Base-by-base conservation (phyloP, 1,284 basidiomycete species). In the Ustilago hordei region DNA sequence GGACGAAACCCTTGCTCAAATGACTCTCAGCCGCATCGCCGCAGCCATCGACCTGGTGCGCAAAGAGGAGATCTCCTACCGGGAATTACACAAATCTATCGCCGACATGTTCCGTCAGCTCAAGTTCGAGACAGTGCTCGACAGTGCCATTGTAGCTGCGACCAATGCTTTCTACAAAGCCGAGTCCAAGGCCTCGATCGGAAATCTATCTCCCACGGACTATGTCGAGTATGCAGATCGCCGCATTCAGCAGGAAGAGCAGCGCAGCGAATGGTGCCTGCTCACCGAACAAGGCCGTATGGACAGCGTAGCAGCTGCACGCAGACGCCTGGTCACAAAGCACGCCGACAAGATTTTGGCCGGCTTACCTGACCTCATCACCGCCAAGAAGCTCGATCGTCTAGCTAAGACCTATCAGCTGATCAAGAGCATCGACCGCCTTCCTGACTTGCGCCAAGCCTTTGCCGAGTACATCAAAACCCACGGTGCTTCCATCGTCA, bases 401-500 rank as follows among this genome's bases (percentile, higher is more conserved):
- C 76, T 82, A 17, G 56, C 59, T 9, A 66, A 57, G 35, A 47
- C 80, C 19, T 83, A 75, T 55, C 47, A 50, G 9, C 63, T 82
- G 34, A 63, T 80, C 47, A 52, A 65, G 48, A 64, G 76, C 64
- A 75, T 80, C 50, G 55, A 53, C 31, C 61, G 61, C 17, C 69
- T 81, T 23, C 1, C 78, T 15, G 64, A 69, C 15, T 56, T 84
- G 23, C 72, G 80, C 48, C 67, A 59, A 31, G 72, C 58, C 7
- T 84, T 82, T 32, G 68, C 54, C 23, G 69, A 68, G 28, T 76
- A 78, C 62, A 80, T 83, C 72, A 69, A 71, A 50, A 50, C 41
- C 9, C 64, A 69, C 8, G 81, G 78, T 11, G 66, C 69, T 13
- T 50, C 68, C 35, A 81, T 84, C 50, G 82, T 84, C 54, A 65